Percentiles rank a stretch among this genome's conserved stretches.
These are phyloP conservation scores for Dothiorella sarmentorum DNA, from an alignment of 2,329 filamentous ascomycete genomes.

Conservation along the genomic window DNA sequence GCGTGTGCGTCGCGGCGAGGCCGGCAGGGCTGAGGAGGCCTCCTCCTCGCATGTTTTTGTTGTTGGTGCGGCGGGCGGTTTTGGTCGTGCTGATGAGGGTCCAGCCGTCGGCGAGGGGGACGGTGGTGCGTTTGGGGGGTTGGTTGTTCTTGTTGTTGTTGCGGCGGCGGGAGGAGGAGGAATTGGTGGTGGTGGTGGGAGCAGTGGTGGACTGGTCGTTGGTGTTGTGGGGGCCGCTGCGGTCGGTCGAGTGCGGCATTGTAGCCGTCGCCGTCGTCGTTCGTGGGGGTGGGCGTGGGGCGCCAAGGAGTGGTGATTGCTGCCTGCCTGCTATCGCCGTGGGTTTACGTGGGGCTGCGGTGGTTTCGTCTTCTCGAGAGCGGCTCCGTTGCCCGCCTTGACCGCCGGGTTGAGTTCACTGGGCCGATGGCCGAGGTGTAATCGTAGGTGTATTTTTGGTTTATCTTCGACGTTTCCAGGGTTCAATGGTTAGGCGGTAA, in stretches of 20 bases:
- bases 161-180: neutral
- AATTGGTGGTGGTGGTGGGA: neutral
- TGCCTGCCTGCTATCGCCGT: too few species aligned
- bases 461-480: too few species aligned
- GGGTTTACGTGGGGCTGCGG: too few species aligned
- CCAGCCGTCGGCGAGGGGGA: constrained; percentile 35
- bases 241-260: constrained; percentile 1
- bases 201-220: neutral
- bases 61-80: constrained; percentile 24
- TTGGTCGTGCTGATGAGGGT: constrained; percentile 30
- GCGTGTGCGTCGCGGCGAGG: constrained; percentile 17
- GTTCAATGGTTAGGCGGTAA: too few species aligned
- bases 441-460: neutral
- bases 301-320: neutral
- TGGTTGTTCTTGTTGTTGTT: neutral
- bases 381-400: too few species aligned
- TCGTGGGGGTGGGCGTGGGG: neutral
- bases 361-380: too few species aligned
- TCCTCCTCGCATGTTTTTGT: neutral
- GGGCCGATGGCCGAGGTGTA: neutral
- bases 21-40: constrained; percentile 5
- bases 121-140: constrained; percentile 29
- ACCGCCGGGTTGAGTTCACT: too few species aligned
- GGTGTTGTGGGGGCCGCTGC: neutral
- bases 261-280: neutral